phyloP scores from a whole-genome alignment of 805 yeast genomes.

The Lipomyces kockii region DNA sequence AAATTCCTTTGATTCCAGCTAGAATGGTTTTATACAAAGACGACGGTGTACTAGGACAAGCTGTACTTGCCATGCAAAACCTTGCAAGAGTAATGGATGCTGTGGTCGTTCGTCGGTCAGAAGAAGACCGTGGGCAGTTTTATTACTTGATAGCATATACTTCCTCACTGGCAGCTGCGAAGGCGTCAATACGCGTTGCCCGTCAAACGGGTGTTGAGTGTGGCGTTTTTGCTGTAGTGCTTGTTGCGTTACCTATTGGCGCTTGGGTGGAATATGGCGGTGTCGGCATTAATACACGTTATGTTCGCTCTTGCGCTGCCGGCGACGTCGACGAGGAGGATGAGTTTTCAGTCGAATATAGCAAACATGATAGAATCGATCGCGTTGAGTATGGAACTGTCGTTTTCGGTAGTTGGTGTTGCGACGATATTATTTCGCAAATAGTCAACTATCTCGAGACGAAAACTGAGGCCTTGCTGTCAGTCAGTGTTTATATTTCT shows the following conservation, averaged over 20 bases:
- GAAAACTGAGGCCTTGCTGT: background rate
- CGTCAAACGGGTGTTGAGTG: slow-evolving; percentile 17
- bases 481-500: background rate
- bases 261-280: slow-evolving; percentile 83
- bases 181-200: slow-evolving; percentile 41
- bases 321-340: slow-evolving; percentile 49
- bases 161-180: slow-evolving; percentile 38
- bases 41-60: slow-evolving; percentile 45
- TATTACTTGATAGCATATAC: slow-evolving; percentile 55
- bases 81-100: slow-evolving; percentile 64
- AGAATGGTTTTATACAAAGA: slow-evolving; percentile 57
- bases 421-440: background rate
- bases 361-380: background rate
- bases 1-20: slow-evolving; percentile 81
- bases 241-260: slow-evolving; percentile 62
- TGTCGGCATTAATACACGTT: slow-evolving; percentile 50
- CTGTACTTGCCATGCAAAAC: slow-evolving; percentile 73
- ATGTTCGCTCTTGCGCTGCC: slow-evolving; percentile 35
- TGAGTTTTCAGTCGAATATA: background rate
- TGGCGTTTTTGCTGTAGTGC: slow-evolving; percentile 58
- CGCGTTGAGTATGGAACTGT: slow-evolving; percentile 8
- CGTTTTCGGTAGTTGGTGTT: slow-evolving; percentile 1
- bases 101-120: slow-evolving; percentile 45
- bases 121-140: slow-evolving; percentile 52
- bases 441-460: background rate